Evolutionary conservation across 495 filamentous ascomycete genomes (phyloP).

Genomic region (Cairneyella variabilis): DNA sequence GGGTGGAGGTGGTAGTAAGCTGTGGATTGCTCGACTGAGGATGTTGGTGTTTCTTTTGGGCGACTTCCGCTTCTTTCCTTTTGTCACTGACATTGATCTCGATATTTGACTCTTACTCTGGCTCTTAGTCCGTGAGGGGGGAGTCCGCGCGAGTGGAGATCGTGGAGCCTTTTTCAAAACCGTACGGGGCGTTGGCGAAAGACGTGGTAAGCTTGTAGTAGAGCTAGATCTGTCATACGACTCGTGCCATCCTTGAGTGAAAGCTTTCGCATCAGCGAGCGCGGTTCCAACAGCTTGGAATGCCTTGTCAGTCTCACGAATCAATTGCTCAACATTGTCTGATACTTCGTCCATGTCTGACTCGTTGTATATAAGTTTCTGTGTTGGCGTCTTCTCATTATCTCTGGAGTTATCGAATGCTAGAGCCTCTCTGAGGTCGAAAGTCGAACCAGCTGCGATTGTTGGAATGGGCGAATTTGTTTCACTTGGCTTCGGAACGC

Average conservation of each 20-base stretch:
- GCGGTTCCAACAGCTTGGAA: constrained; percentile 34
- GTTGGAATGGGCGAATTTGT: not conserved
- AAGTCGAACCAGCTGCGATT: constrained; percentile 12
- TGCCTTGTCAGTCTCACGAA: constrained; percentile 41
- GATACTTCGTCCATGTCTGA: constrained; percentile 17
- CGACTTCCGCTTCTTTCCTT: constrained; percentile 42
- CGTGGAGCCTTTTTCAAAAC: not conserved
- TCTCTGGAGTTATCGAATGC: constrained; percentile 20
- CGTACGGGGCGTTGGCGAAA: not conserved
- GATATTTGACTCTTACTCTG: not conserved
- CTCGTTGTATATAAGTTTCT: constrained; percentile 10
- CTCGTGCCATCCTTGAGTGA: constrained; percentile 18
- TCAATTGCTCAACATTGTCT: constrained; percentile 39
- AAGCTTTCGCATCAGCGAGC: constrained; percentile 31
- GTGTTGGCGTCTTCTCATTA: constrained; percentile 25
- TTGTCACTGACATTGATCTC: constrained; percentile 27
- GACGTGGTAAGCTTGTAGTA: not conserved
- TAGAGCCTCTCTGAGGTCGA: constrained; percentile 27
- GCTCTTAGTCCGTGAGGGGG: not conserved
- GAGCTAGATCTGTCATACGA: too few relatives aligned
- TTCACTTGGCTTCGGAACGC: not conserved
- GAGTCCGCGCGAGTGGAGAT: not conserved
- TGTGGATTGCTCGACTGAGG: not conserved
- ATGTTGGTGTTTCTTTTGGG: constrained; percentile 18
- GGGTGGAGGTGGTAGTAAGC: constrained; percentile 19